These are phyloP conservation scores for Penicillium concentricum DNA, from an alignment of 2,329 filamentous ascomycete genomes.

Conservation along the genomic window DNA sequence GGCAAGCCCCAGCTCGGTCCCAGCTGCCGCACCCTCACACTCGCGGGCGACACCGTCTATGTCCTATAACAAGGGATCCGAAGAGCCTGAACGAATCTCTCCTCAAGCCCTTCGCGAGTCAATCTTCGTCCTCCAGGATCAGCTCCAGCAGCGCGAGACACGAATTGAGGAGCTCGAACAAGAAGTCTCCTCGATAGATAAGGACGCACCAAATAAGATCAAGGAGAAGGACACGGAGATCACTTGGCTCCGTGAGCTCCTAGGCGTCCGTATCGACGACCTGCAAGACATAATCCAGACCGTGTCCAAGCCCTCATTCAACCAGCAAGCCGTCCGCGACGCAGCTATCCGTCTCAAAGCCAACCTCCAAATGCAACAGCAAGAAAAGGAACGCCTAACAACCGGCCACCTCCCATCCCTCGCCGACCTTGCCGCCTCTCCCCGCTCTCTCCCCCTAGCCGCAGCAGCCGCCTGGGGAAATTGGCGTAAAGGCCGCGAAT, in stretches of 20 bases:
- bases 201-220: conserved; percentile 76
- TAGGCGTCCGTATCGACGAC: conserved; percentile 86
- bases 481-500: conserved; percentile 73
- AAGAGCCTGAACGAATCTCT: conserved; percentile 80
- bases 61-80: conserved; percentile 44
- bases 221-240: conserved; percentile 94
- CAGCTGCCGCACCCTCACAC: conserved; percentile 40
- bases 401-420: conserved; percentile 71
- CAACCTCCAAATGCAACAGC: conserved; percentile 96
- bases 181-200: conserved; percentile 66
- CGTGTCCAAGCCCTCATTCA: conserved; percentile 71
- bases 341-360: conserved; percentile 90
- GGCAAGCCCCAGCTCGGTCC: conserved; percentile 37
- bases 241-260: conserved; percentile 87
- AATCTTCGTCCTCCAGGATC: conserved; percentile 93
- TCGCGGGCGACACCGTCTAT: conserved; percentile 47
- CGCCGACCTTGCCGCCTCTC: conserved; percentile 73
- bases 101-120: conserved; percentile 93
- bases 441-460: conserved; percentile 73
- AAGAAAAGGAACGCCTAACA: conserved; percentile 84
- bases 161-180: conserved; percentile 85
- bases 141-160: conserved; percentile 89
- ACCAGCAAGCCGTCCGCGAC: conserved; percentile 78
- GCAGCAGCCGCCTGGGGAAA: conserved; percentile 97
- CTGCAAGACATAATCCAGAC: conserved; percentile 86